phyloP scores from a whole-genome alignment of 192 early-diverging fungal species.

The Coemansia sp. region DNA sequence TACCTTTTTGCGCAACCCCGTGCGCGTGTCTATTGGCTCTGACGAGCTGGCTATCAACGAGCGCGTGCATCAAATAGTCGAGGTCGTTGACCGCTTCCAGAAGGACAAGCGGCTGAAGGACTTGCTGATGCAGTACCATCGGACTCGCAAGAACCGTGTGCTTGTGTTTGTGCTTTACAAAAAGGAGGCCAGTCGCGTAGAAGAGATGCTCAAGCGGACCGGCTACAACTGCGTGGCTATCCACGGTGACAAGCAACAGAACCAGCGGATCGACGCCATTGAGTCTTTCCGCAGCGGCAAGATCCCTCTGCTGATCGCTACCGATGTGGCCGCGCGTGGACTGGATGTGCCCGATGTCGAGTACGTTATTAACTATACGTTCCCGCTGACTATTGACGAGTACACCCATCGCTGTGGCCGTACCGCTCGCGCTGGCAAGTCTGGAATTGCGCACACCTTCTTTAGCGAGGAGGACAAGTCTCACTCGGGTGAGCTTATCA shows the following conservation, averaged over 20 bases:
- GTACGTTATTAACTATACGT: conserved; percentile 95
- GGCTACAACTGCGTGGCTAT: conserved; percentile 86
- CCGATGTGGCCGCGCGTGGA: conserved; percentile 91
- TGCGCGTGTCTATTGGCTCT: conserved; percentile 85
- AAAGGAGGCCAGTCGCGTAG: conserved; percentile 88
- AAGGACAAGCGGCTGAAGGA: conserved; percentile 79
- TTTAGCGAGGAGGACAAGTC: conserved; percentile 91
- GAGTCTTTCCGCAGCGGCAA: conserved; percentile 80
- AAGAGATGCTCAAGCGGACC: conserved; percentile 67
- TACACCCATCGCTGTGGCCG: conserved; percentile 94
- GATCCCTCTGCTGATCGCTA: conserved; percentile 87
- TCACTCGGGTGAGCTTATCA: conserved; percentile 86
- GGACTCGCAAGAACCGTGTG: conserved; percentile 81
- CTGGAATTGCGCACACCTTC: conserved; percentile 89
- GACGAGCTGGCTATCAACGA: conserved; percentile 86
- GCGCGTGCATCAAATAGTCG: conserved; percentile 86
- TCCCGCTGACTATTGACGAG: conserved; percentile 97
- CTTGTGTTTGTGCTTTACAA: conserved; percentile 97
- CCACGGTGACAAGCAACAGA: conserved; percentile 91
- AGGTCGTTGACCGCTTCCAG: conserved; percentile 77
- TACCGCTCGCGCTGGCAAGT: conserved; percentile 93
- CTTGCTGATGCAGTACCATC: conserved; percentile 84
- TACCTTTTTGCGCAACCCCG: conserved; percentile 79
- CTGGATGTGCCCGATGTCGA: conserved; percentile 90
- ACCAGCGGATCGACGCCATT: conserved; percentile 78